Conservation (phyloP, 768 basidiomycete species). For the Galerina marginata region DNA sequence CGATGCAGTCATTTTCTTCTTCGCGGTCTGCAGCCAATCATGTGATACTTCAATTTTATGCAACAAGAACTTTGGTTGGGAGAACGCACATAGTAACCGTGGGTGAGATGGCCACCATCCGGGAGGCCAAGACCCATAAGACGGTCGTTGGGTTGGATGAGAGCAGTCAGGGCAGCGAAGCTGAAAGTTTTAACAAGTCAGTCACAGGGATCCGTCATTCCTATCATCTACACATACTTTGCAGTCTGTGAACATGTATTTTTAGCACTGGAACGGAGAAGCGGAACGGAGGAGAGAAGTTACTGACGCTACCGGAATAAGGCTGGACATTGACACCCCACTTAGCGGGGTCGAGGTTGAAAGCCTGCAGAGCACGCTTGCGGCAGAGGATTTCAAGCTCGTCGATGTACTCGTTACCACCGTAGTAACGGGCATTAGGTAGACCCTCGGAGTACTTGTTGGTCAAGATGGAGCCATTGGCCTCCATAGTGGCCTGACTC, state of each 20-base stretch:
- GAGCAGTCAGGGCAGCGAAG: slow-evolving; percentile 95
- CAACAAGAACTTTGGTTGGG: slow-evolving; percentile 7
- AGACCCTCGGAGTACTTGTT: slow-evolving; percentile 99
- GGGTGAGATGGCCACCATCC: slow-evolving; percentile 96
- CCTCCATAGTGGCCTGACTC: slow-evolving; percentile 94
- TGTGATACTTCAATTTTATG: slow-evolving; percentile 9
- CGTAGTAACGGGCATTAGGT: slow-evolving; percentile 95
- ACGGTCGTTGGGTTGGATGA: slow-evolving; percentile 96
- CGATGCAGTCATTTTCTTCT: slow-evolving; percentile 99
- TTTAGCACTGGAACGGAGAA: slow-evolving; percentile 21
- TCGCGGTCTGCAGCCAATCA: slow-evolving; percentile 70
- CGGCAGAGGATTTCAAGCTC: slow-evolving; percentile 95
- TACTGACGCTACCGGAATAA: slow-evolving; percentile 87
- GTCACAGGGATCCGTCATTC: slow-evolving; percentile 19
- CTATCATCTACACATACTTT: slow-evolving; percentile 60
- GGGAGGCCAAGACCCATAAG: slow-evolving; percentile 99
- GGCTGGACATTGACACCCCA: slow-evolving; percentile 99
- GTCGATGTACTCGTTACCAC: slow-evolving; percentile 97
- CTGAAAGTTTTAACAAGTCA: slow-evolving; percentile 41
- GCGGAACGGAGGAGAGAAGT: background rate
- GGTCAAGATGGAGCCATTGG: slow-evolving; percentile 97
- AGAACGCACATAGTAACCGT: slow-evolving; percentile 88
- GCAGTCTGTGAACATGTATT: slow-evolving; percentile 62
- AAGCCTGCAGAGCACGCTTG: slow-evolving; percentile 93
- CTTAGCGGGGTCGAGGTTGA: slow-evolving; percentile 88